A percentile compares a stretch with the other conserved stretches of the same genome.
phyloP scores from a whole-genome alignment of 768 basidiomycete species.

The Hericium erinaceus region DNA sequence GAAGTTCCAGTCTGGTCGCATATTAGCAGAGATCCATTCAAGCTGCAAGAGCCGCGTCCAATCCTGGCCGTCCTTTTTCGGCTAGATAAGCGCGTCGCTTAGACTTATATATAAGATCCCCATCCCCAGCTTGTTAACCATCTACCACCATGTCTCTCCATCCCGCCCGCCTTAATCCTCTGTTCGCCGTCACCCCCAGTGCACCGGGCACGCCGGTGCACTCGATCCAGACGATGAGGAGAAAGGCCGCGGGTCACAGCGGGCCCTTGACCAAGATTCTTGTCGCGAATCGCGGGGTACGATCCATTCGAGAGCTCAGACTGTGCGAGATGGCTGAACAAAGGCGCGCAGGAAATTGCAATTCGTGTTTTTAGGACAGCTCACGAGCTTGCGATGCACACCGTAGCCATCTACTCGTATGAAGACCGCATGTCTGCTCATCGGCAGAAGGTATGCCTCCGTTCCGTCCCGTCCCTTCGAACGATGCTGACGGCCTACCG shows the following conservation, averaged over 20 bases:
- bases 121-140: neutral
- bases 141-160: constrained; percentile 33
- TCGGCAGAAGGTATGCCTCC: constrained; percentile 76
- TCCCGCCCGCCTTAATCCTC: constrained; percentile 63
- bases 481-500: neutral
- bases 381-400: constrained; percentile 98
- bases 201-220: constrained; percentile 81
- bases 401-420: constrained; percentile 95
- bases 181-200: constrained; percentile 67
- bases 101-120: constrained; percentile 6
- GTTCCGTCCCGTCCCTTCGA: neutral
- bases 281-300: constrained; percentile 85
- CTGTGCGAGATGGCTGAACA: constrained; percentile 1
- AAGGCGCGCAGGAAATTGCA: constrained; percentile 76
- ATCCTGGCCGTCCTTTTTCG: neutral
- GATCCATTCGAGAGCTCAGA: constrained; percentile 21
- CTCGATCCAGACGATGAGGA: constrained; percentile 83
- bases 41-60: neutral
- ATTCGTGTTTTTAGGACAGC: constrained; percentile 97
- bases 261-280: constrained; percentile 88
- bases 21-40: neutral
- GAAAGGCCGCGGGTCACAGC: constrained; percentile 84
- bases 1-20: neutral
- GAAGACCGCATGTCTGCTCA: constrained; percentile 97
- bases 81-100: neutral